Base-by-base conservation (phyloP, 2,329 filamentous ascomycete species). In the Colletotrichum cereale region DNA sequence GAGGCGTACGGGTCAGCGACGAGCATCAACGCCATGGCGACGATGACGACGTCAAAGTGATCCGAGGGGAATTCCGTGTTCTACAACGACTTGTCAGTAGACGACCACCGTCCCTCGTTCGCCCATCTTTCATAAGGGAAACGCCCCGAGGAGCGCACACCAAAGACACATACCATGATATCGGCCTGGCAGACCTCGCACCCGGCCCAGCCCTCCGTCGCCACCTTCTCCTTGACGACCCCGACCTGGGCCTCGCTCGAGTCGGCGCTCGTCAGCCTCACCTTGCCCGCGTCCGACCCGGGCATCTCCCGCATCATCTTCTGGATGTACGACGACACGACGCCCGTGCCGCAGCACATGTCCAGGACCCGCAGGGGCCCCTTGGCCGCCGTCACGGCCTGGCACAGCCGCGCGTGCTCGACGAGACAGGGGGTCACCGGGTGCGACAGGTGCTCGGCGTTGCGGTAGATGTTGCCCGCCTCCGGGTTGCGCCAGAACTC, bases 311-410 rank as follows among this genome's bases (percentile, higher is more conserved):
- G 12, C 42, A 21, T 47, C 47, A 67, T 67, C 38, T 29, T 44
- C n/a, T 67, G 64, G 36, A 67, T 38, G 21, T 29, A n/a, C 18
- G 55, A 38, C 36, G 64, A 67, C 6, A 67, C 64, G 4, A 67
- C 64, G 16, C 56, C 64, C 5, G 64, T 61, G 14, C 64, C 64
- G 64, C 64, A 67, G 38, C 56, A 61, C 64, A 67, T 61, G 26
- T 61, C 56, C 56, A 67, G 44, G 26, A 67, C 56, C 21, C 50
- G 4, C 36, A 67, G 3, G 34, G 47, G 48, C 34, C 34, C 52
- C 36, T 38, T 38, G 18, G 64, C 44, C 16, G 47, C 36, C 18
- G 36, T 12, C 24, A 48, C 47, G 21, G 11, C 26, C 42, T 53
- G 31, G 48, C 56, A 29, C 26, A 67, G 36, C n/a, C 29, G 24